Conservation (phyloP, 2,329 filamentous ascomycete genomes). For the Pseudopyricularia javanii region DNA sequence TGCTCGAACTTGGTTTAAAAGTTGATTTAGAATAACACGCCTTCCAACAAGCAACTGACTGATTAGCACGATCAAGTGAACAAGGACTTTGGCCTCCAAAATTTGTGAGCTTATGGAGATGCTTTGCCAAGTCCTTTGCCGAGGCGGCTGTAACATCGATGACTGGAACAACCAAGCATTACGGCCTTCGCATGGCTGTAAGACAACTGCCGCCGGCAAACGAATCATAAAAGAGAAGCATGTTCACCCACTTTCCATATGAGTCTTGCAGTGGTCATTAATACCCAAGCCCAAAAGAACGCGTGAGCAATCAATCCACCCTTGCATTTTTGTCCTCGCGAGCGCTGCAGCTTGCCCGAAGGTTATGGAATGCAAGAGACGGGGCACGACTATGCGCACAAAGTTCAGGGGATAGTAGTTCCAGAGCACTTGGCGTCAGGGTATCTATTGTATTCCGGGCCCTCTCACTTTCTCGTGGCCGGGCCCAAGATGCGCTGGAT, state of each 20-base stretch:
- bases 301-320: not conserved
- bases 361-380: not conserved
- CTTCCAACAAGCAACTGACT: not conserved
- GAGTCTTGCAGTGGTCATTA: not conserved
- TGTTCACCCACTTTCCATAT: not conserved
- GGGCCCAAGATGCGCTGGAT: conserved; percentile 43
- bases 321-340: not conserved
- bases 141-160: too few species aligned
- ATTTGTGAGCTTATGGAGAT: too few species aligned
- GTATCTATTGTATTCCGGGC: not conserved
- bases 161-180: too few species aligned
- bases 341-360: not conserved
- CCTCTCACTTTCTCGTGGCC: not conserved
- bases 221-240: not conserved
- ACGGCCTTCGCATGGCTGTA: not conserved
- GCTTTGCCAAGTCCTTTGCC: too few species aligned
- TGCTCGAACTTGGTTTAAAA: not conserved
- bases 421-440: not conserved
- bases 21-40: not conserved
- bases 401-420: not conserved
- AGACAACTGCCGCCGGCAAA: not conserved
- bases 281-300: not conserved
- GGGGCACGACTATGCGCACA: not conserved
- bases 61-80: too few species aligned
- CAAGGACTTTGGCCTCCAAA: too few species aligned